phyloP scores from a whole-genome alignment of 2,329 filamentous ascomycete genomes.

The Cadophora sp. region DNA sequence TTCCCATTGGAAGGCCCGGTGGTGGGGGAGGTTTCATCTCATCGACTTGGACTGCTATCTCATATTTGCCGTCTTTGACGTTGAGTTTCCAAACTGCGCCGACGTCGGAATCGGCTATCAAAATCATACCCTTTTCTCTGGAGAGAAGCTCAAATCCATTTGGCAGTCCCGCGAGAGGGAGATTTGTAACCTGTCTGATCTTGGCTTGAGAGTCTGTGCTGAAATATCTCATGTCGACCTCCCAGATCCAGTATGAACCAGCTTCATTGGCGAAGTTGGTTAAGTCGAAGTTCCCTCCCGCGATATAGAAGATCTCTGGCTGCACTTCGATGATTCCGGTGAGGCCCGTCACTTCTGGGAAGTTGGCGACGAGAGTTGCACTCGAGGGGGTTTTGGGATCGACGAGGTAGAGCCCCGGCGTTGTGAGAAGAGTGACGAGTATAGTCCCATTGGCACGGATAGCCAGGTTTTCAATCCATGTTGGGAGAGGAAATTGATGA shows the following conservation, averaged over 20 bases:
- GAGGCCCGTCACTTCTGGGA: conserved; percentile 12
- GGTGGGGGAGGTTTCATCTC: conserved; percentile 20
- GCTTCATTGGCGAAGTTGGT: neutral
- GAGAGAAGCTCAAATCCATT: conserved; percentile 30
- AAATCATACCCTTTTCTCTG: conserved; percentile 33
- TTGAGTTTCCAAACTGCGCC: conserved; percentile 43
- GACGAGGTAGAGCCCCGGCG: conserved; percentile 25
- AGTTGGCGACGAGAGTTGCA: conserved; percentile 21
- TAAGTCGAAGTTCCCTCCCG: conserved; percentile 22
- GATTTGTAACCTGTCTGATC: conserved; percentile 5
- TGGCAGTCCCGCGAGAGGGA: neutral
- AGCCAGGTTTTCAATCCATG: conserved; percentile 34
- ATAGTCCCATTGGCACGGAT: conserved; percentile 31
- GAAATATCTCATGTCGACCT: conserved; percentile 21
- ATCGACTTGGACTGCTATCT: conserved; percentile 33
- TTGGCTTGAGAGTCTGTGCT: neutral
- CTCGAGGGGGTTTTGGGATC: conserved; percentile 10
- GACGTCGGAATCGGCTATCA: conserved; percentile 41
- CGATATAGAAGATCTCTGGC: conserved; percentile 25
- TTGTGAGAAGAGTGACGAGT: conserved; percentile 26
- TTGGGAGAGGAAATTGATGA: conserved; percentile 31
- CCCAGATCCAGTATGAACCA: conserved; percentile 20
- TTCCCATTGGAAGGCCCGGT: too few relatives aligned
- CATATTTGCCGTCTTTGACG: conserved; percentile 33
- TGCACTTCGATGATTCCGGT: conserved; percentile 26